Evolutionary conservation across 768 basidiomycete genomes (phyloP), one percentile per base, ranked within the genome.

Genomic region (Boletus speciosus): DNA sequence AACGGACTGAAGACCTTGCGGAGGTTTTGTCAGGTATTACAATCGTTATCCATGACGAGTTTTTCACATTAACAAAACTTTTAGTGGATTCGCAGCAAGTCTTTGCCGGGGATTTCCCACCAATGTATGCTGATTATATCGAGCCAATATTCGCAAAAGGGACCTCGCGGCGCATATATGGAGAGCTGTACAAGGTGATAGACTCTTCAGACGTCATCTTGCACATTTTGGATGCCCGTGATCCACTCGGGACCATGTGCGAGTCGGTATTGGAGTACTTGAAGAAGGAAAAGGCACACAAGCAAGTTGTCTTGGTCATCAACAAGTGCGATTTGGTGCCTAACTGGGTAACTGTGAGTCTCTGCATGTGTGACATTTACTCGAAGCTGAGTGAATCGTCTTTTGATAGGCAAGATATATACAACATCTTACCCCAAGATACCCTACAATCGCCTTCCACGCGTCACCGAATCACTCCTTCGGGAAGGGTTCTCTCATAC

Each of bases 261-360:
- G 87, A 94, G 67, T 93, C 90, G 12, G 90, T 97, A 14, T 80
- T 98, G 47, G 92, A 94, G 57, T 97, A 88, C 63, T 79, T 99
- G 64, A 84, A 83, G 65, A 98, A 97, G 72, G 96, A 99, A 75
- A 98, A 98, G 72, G 81, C 91, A 21, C 93, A 97, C 74, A 99
- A 99, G 72, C 96, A 98, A 72, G 83, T 99, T 54, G 91, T 99
- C 4, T 84, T 98, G 53, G 81, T 99, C 49, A 84, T 99, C 63
- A 99, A 99, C 78, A 99, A 99, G 76, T 97, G 96, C 67, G 96
- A 99, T 73, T 75, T 99, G 51, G 95, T 99, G 12, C 97, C 96
- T 7, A 97, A 93, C 63, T 99, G 96, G 96, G 96, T 97, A 39
- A 98, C 96, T 9, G 95, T 95, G 71, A 72, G 90, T 79, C 25